These are phyloP conservation scores for Zygosaccharomyces sapae DNA, from an alignment of 1,139 yeast species.

Conservation along the genomic window DNA sequence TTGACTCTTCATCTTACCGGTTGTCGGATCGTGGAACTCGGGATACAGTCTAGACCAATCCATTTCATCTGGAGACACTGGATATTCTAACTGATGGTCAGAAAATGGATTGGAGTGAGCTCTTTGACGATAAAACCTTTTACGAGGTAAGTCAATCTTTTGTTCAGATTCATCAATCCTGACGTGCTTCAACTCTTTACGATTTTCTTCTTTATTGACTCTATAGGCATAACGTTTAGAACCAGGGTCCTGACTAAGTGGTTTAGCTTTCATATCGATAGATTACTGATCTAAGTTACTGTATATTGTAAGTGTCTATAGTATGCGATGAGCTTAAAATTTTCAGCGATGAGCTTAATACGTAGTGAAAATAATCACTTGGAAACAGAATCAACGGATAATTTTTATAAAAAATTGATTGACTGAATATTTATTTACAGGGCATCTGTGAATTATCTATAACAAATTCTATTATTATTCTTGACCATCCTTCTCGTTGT, in stretches of 20 bases:
- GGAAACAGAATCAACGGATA: too few species aligned
- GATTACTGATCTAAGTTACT: neutral
- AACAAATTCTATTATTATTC: slow-evolving; percentile 5
- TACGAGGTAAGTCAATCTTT: slow-evolving; percentile 58
- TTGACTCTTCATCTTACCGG: slow-evolving; percentile 44
- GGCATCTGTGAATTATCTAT: slow-evolving; percentile 3
- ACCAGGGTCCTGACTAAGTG: slow-evolving; percentile 27
- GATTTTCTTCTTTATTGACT: slow-evolving; percentile 37
- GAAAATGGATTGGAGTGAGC: slow-evolving; percentile 98
- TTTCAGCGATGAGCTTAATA: slow-evolving; percentile 7
- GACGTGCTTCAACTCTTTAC: slow-evolving; percentile 41
- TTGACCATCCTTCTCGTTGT: slow-evolving; percentile 18
- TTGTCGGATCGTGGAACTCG: slow-evolving; percentile 42
- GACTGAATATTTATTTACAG: slow-evolving; percentile 5
- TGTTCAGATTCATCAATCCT: slow-evolving; percentile 29
- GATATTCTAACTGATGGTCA: slow-evolving; percentile 89
- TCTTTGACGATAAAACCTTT: slow-evolving; percentile 88
- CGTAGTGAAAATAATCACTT: neutral
- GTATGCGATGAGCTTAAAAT: slow-evolving; percentile 17
- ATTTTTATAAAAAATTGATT: neutral
- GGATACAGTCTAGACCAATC: slow-evolving; percentile 83
- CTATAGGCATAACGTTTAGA: slow-evolving; percentile 35
- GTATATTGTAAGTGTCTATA: neutral
- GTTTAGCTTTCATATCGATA: slow-evolving; percentile 24
- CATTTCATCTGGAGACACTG: slow-evolving; percentile 75